Evolutionary conservation across 805 yeast species (phyloP), one percentile per base, ranked within the genome.

Genomic region (Priceomyces melissophilus): DNA sequence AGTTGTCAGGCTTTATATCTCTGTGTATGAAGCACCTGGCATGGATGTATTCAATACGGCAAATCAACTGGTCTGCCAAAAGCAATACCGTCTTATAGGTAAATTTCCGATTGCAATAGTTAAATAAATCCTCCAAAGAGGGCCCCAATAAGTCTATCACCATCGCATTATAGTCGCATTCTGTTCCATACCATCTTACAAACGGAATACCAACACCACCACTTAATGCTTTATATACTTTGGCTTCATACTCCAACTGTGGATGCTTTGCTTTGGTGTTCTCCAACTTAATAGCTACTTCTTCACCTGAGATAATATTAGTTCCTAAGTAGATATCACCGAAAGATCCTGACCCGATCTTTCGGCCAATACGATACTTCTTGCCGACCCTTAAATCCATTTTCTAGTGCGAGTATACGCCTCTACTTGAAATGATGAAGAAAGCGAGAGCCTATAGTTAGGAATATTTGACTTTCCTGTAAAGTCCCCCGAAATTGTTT

Each of bases 131-230:
- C 63, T 91, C 99, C 48, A 91, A 73, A 1, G 96, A 85, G 3
- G 98, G 98, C 4, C 99, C 99, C 54, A 91, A 75, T 39, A 91
- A 76, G 61, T 91, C 99, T 54, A 91, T 91, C 31, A 91, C 98
- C 90, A 91, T 84, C 30, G 97, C 96, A 63, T 90, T 87, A 60
- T 88, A 91, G 60, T 90, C 97, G 53, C 96, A 87, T 63, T 91
- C 98, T 2, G 95, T 85, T 30, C 98, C 99, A 29, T 42, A 42
- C 95, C 96, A 91, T 62, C 98, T 81, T 27, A 91, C 89, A 66
- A 89, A 90, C 3, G 99, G 98, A 43, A 91, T 89, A 26, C 99
- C 98, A 29, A 91, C 91, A 26, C 98, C 98, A 29, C 98, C 99
- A 49, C 95, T 83, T 40, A 91, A 70, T 2, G 96, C 90, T 59